Evolutionary conservation across 257 asterid genomes (phyloP).

Genomic region (Solanum medicagineum): DNA sequence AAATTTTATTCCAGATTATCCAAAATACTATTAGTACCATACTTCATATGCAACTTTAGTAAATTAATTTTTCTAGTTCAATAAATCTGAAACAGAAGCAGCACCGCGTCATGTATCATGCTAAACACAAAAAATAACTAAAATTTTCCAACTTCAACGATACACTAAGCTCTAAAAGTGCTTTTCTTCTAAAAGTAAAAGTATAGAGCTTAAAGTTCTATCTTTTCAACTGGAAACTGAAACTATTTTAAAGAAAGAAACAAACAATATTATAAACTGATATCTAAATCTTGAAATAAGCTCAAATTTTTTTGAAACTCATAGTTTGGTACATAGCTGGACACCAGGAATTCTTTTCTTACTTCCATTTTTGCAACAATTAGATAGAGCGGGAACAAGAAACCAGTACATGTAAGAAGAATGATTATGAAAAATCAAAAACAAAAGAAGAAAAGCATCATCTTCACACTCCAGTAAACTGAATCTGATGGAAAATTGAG

Average conservation of each 20-base stretch:
- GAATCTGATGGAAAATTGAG: slow-evolving; percentile 9
- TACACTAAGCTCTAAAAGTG: background rate
- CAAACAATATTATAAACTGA: background rate
- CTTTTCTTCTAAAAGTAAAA: background rate
- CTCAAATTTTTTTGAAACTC: background rate
- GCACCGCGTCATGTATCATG: background rate
- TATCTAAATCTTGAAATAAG: background rate
- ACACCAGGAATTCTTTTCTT: background rate
- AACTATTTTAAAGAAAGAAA: background rate
- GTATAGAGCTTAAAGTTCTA: too few relatives aligned
- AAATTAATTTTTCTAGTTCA: background rate
- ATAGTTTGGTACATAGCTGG: background rate
- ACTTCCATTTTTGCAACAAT: background rate
- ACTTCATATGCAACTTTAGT: background rate
- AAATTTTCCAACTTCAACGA: background rate
- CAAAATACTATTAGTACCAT: background rate
- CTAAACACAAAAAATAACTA: background rate
- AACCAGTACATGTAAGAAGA: background rate
- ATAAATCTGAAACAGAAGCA: background rate
- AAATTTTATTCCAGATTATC: background rate
- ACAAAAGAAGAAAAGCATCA: background rate
- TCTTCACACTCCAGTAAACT: slow-evolving; percentile 9
- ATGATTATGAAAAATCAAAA: background rate
- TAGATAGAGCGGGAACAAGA: background rate
- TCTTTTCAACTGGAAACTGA: background rate